A percentile compares a stretch with the other conserved stretches of the same genome.
phyloP scores from a whole-genome alignment of 2,329 filamentous ascomycete genomes.

The Phoma sp. region DNA sequence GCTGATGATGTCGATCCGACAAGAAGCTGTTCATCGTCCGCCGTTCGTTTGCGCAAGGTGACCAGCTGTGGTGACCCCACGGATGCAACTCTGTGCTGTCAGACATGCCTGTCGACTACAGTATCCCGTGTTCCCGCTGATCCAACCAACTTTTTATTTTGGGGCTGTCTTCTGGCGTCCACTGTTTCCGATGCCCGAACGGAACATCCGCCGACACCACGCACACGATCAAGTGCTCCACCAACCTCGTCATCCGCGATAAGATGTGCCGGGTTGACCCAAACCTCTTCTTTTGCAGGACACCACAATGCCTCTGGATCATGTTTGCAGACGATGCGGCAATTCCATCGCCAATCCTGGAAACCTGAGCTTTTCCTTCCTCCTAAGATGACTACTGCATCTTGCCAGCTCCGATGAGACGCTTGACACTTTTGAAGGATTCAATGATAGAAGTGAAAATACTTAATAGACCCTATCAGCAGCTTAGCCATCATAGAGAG shows the following conservation, averaged over 20 bases:
- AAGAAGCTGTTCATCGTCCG: constrained; percentile 1
- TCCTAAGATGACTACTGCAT: too few species aligned
- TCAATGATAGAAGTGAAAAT: too few species aligned
- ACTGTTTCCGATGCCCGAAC: constrained; percentile 17
- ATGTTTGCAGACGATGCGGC: neutral
- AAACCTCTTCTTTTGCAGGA: neutral
- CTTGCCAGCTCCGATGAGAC: too few species aligned
- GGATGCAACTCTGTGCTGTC: constrained; percentile 6
- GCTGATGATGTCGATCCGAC: constrained; percentile 12
- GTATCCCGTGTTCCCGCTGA: neutral
- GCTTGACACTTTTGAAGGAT: too few species aligned
- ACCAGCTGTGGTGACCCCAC: neutral
- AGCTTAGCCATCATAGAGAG: too few species aligned
- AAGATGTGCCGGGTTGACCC: neutral
- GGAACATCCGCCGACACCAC: constrained; percentile 4
- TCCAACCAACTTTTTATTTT: constrained; percentile 8
- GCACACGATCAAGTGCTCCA: constrained; percentile 12
- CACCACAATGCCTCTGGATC: neutral
- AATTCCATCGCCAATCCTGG: neutral
- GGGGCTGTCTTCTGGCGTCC: constrained; percentile 9
- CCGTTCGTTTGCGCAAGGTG: constrained; percentile 3
- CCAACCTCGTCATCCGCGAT: constrained; percentile 11
- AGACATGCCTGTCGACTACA: neutral
- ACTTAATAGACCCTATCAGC: too few species aligned
- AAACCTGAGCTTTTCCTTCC: too few species aligned